Evolutionary conservation across 2,329 filamentous ascomycete species (phyloP).

Genomic region (Exophiala lecanii-corni): DNA sequence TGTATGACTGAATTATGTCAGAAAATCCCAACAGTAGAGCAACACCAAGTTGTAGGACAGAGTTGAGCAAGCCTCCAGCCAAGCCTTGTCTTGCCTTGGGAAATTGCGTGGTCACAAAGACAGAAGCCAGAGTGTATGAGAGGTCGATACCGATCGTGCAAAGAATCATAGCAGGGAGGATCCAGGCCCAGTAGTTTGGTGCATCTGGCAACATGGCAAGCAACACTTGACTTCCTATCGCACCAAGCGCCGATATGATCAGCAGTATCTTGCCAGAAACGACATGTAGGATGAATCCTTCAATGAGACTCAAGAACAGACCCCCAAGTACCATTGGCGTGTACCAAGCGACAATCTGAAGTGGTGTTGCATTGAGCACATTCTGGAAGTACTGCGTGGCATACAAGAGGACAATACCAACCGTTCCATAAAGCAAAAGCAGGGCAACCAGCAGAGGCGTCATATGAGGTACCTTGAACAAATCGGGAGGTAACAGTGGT

Average conservation of each 20-base stretch:
- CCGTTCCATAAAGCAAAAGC: constrained; percentile 63
- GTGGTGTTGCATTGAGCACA: constrained; percentile 54
- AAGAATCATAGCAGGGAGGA: constrained; percentile 60
- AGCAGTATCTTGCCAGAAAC: constrained; percentile 61
- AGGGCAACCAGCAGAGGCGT: constrained; percentile 56
- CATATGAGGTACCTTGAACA: constrained; percentile 68
- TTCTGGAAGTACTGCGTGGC: constrained; percentile 64
- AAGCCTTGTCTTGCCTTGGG: constrained; percentile 64
- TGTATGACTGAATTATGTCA: constrained; percentile 56
- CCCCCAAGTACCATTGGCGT: constrained; percentile 65
- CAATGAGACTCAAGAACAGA: constrained; percentile 57
- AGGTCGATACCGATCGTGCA: constrained; percentile 71
- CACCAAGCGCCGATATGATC: constrained; percentile 57
- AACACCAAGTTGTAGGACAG: constrained; percentile 66
- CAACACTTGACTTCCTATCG: constrained; percentile 54
- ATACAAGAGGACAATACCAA: constrained; percentile 67
- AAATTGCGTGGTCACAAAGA: constrained; percentile 71
- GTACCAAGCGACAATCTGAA: constrained; percentile 66
- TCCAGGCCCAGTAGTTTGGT: constrained; percentile 65
- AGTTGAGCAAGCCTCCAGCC: constrained; percentile 67
- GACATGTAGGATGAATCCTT: constrained; percentile 64
- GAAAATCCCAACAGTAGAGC: constrained; percentile 67
- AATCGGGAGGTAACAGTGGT: constrained; percentile 64
- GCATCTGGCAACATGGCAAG: constrained; percentile 59
- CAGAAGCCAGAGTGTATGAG: constrained; percentile 68